Conservation (phyloP, 2,329 filamentous ascomycete genomes). For the Fusarium gaditjirri region DNA sequence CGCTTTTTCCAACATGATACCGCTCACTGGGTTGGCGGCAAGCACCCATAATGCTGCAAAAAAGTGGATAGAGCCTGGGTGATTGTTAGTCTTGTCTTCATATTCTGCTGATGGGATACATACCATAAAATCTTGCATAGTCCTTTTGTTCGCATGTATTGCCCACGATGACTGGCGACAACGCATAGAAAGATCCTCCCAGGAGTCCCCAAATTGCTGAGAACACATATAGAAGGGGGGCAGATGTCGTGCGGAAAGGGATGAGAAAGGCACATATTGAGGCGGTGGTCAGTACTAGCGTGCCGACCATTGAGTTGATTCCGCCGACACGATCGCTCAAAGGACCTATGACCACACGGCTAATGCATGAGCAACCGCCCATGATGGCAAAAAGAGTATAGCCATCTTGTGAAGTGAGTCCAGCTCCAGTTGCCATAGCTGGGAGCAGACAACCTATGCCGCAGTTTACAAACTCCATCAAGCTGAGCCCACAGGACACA, state of each 20-base stretch:
- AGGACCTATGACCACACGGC: constrained; percentile 54
- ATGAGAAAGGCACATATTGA: constrained; percentile 55
- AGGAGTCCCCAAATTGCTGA: constrained; percentile 58
- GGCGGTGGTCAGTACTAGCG: constrained; percentile 46
- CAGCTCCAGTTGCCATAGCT: constrained; percentile 50
- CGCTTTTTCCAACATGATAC: constrained; percentile 55
- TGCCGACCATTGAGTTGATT: constrained; percentile 50
- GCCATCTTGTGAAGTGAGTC: constrained; percentile 49
- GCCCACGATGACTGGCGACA: constrained; percentile 55
- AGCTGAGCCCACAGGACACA: constrained; percentile 52
- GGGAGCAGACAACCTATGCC: constrained; percentile 57
- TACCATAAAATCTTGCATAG: constrained; percentile 54
- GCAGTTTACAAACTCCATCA: constrained; percentile 59
- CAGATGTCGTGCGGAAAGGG: constrained; percentile 52
- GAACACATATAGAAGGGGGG: constrained; percentile 54
- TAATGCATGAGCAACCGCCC: constrained; percentile 54
- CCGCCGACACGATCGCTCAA: constrained; percentile 54
- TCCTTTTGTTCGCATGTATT: constrained; percentile 56
- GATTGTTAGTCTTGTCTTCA: constrained; percentile 37
- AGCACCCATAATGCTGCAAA: constrained; percentile 56
- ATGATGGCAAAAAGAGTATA: constrained; percentile 56
- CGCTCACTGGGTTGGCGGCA: constrained; percentile 56
- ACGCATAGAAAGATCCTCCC: constrained; percentile 56
- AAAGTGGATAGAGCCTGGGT: constrained; percentile 55
- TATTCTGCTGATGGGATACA: background rate